phyloP scores from a whole-genome alignment of 768 basidiomycete species.

The Lyophyllum atratum region DNA sequence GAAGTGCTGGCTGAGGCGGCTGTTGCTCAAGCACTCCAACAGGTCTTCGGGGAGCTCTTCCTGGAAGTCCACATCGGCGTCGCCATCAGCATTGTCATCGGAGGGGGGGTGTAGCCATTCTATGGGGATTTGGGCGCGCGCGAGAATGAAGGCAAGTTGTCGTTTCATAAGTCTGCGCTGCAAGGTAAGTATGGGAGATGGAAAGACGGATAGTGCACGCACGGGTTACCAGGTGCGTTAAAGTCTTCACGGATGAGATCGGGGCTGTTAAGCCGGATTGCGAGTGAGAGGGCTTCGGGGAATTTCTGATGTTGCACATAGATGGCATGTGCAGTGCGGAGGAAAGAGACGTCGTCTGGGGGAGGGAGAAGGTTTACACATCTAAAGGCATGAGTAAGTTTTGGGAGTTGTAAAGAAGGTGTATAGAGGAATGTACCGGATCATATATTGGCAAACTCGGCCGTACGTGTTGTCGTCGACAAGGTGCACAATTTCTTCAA shows the following conservation, averaged over 20 bases:
- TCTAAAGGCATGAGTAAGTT: slow-evolving; percentile 35
- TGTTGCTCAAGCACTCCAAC: slow-evolving; percentile 83
- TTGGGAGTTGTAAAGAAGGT: background rate
- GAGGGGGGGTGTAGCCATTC: slow-evolving; percentile 79
- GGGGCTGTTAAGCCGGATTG: slow-evolving; percentile 81
- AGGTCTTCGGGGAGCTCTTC: slow-evolving; percentile 81
- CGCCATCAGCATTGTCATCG: slow-evolving; percentile 51
- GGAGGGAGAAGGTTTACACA: slow-evolving; percentile 90
- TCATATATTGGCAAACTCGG: slow-evolving; percentile 96
- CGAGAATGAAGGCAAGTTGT: slow-evolving; percentile 92
- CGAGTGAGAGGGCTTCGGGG: slow-evolving; percentile 87
- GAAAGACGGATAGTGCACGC: slow-evolving; percentile 30
- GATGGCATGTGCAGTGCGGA: slow-evolving; percentile 84
- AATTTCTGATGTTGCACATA: slow-evolving; percentile 87
- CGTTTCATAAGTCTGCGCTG: slow-evolving; percentile 78
- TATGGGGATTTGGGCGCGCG: slow-evolving; percentile 87
- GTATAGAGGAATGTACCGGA: slow-evolving; percentile 56
- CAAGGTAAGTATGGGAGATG: background rate
- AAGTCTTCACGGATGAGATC: slow-evolving; percentile 87
- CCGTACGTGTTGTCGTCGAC: slow-evolving; percentile 87
- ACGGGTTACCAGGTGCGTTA: slow-evolving; percentile 87
- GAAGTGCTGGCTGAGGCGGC: slow-evolving; percentile 82
- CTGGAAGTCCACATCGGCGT: slow-evolving; percentile 54
- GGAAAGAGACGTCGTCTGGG: slow-evolving; percentile 89
- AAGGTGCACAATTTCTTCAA: slow-evolving; percentile 71